Base-by-base conservation (phyloP, 495 filamentous ascomycete species). In the Annulohypoxylon stygium region DNA sequence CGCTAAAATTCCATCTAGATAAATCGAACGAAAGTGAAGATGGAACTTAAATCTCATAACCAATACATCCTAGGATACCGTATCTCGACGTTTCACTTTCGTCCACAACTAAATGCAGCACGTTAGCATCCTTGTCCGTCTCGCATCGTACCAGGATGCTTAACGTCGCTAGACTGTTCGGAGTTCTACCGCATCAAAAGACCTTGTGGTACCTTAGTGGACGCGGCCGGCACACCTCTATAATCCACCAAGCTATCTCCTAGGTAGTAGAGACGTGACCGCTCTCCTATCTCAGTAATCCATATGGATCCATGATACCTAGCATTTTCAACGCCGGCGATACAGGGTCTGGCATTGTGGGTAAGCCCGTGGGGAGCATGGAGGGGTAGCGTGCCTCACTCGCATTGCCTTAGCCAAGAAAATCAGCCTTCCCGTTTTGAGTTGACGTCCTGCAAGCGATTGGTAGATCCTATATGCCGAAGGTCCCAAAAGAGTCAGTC, bases 31-130 rank as follows among this genome's bases (percentile, higher is more conserved):
- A 61, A 58, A 18, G 16, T 43, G 20, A 43, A 59, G 20, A 11
- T 61, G 51, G 37, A 74, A 50, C 48, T 34, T 34, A 8, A 26
- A 14, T 58, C n/a, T 60, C 37, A 37, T 20, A 54, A 36, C 36
- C 36, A 51, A 60, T 63, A 51, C 33, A 67, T 39, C 71, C 61
- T 26, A 18, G 71, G 61, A 65, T 67, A 74, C 16, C 11, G 58
- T 75, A 70, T 65, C 30, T 75, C 51, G 72, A 64, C 62, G 72
- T 75, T 75, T 75, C 72, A 75, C 63, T 70, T 67, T 55, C 45
- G 41, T 11, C 61, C 67, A 67, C 67, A 41, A 67, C 47, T 70
- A 36, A 59, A 70, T 75, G 72, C 65, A 67, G 67, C 57, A 70
- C 59, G 62, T 70, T 61, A 48, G 41, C 54, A 70, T 61, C 72